Conservation (phyloP, 2,329 filamentous ascomycete species). For the Aspergillus brunneoviolaceus region DNA sequence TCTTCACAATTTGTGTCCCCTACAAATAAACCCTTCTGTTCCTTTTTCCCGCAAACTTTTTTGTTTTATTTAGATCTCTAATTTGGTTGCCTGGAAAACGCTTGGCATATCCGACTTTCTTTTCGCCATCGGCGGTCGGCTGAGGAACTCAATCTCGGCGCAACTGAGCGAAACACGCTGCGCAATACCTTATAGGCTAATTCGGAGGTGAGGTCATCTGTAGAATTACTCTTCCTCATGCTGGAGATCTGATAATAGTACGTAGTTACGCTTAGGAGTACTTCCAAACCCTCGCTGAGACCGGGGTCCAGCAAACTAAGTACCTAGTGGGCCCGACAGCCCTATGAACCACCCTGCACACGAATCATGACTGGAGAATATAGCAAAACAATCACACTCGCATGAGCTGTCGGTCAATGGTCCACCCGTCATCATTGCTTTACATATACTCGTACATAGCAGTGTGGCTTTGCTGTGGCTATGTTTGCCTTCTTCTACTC, state of each 20-base stretch:
- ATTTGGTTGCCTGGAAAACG: conserved; percentile 5
- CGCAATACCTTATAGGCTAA: too few species aligned
- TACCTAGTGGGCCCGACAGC: conserved; percentile 1
- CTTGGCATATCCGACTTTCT: not conserved
- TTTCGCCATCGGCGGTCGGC: not conserved
- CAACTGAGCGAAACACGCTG: not conserved
- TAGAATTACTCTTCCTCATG: too few species aligned
- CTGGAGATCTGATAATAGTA: too few species aligned
- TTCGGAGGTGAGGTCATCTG: too few species aligned
- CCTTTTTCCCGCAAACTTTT: not conserved
- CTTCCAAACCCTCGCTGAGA: not conserved
- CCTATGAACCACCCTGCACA: not conserved
- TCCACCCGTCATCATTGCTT: not conserved
- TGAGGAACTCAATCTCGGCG: not conserved
- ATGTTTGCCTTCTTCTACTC: not conserved
- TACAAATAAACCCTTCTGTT: not conserved
- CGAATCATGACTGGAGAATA: not conserved
- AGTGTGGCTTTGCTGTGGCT: not conserved
- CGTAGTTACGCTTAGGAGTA: not conserved
- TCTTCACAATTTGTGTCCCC: too few species aligned
- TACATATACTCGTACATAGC: not conserved
- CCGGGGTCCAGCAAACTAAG: not conserved
- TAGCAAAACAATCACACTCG: not conserved
- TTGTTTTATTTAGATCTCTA: not conserved
- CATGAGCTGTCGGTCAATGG: not conserved